Base-by-base conservation (phyloP, 768 basidiomycete species). In the Tylopilus cervinicoccineus region DNA sequence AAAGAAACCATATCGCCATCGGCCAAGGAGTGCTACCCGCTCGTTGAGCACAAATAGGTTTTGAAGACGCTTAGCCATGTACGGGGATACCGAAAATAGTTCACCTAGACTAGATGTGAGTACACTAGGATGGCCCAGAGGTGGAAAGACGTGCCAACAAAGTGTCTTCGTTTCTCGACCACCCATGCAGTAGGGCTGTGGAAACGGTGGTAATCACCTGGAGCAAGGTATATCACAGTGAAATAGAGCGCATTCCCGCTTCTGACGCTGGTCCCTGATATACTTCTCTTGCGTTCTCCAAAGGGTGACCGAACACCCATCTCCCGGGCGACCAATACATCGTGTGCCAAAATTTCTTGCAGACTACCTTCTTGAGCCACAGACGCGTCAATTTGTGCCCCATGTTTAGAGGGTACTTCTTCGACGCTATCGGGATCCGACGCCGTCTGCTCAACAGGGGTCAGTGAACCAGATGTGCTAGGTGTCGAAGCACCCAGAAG, bases 41-140 rank as follows among this genome's bases (percentile, higher is more conserved):
- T 99, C 96, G 63, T 99, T 98, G n/a, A 99, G 76, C 9, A 99
- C 93, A 56, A 99, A 99, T 16, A 98, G 70, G 63, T 96, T 92
- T 63, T 88, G 81, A 9, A 96, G 74, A 10, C 93, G 83, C 64
- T 88, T 88, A 10, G 89, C 94, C 76, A 98, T 90, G 71, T 86
- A 98, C 0, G 96, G 96, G 4, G 92, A 93, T 20, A 99, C 96
- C 10, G 88, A 92, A 71, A 96, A 98, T 6, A 99, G 74, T 63
- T 98, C 95, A 44, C 90, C 89, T 89, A 58, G 13, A 23, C 12
- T 4, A 5, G 12, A 4, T 29, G 37, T 54, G 17, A 52, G 39
- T 12, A 37, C 12, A 3, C 33, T 5, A 17, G 12, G 3, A 23
- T 13, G 23, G 36, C 20, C 12, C 6, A 14, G 36, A 27, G 5